These are phyloP conservation scores for Eucalyptus cladocalyx DNA, from an alignment of 345 rosid genomes.

Conservation along the genomic window DNA sequence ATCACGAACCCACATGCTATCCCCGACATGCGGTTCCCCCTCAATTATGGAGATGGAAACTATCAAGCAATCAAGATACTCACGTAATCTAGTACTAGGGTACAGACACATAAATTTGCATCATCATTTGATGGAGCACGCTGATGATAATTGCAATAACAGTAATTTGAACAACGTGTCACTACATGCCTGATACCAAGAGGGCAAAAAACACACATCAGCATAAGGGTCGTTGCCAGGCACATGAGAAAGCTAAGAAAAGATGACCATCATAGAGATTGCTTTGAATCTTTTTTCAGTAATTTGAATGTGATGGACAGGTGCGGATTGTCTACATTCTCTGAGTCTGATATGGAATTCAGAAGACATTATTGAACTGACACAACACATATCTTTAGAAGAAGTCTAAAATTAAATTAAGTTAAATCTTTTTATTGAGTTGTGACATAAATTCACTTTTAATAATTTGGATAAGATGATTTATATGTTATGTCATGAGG, in stretches of 20 bases:
- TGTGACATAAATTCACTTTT: neutral
- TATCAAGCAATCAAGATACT: neutral
- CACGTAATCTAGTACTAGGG: neutral
- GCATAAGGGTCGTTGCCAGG: neutral
- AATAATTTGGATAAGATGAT: neutral
- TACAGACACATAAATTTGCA: neutral
- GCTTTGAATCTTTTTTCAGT: neutral
- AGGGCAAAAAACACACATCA: neutral
- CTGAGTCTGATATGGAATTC: neutral
- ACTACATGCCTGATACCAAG: neutral
- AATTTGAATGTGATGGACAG: neutral
- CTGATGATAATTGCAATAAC: neutral
- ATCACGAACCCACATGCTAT: neutral
- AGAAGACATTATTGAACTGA: neutral
- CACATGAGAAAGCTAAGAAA: neutral
- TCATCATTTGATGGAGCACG: neutral
- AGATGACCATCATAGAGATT: neutral
- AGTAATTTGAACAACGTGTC: neutral
- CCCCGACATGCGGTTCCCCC: neutral
- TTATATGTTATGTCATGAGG: neutral
- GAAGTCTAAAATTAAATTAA: neutral
- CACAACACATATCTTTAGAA: neutral
- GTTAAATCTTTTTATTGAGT: neutral
- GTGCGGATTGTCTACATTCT: neutral
- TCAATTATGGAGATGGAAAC: neutral